These are phyloP conservation scores for Lasiodiplodia sp. DNA, from an alignment of 2,329 filamentous ascomycete species.

Conservation along the genomic window DNA sequence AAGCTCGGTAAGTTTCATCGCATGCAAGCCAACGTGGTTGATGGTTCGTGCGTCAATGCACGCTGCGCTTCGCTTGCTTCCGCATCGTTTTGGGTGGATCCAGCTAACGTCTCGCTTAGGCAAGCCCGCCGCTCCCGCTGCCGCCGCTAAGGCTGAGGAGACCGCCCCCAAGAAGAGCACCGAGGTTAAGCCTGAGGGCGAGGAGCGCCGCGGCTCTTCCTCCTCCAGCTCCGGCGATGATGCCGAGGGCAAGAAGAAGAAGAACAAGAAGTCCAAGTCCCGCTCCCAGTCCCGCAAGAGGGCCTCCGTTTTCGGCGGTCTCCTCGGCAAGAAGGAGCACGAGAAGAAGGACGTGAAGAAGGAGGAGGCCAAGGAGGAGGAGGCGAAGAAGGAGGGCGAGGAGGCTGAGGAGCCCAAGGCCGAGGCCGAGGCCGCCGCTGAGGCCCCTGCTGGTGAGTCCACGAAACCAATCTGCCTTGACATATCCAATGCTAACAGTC, in stretches of 20 bases:
- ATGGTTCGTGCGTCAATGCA: constrained; percentile 31
- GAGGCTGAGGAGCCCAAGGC: constrained; percentile 48
- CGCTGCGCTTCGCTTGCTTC: constrained; percentile 41
- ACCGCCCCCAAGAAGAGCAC: constrained; percentile 56
- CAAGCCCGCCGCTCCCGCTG: constrained; percentile 50
- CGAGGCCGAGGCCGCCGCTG: constrained; percentile 41
- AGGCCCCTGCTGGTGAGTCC: constrained; percentile 43
- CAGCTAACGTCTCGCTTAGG: constrained; percentile 48
- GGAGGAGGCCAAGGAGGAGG: constrained; percentile 54
- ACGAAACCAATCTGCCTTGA: neutral
- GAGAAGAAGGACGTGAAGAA: constrained; percentile 49
- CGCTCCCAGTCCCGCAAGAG: constrained; percentile 68
- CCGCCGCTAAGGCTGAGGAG: constrained; percentile 48
- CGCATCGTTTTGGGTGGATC: constrained; percentile 32
- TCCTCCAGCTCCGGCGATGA: constrained; percentile 52
- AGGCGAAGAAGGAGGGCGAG: constrained; percentile 49
- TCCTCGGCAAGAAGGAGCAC: constrained; percentile 68
- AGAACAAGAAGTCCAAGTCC: constrained; percentile 63
- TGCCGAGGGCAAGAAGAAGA: constrained; percentile 55
- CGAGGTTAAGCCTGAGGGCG: constrained; percentile 49
- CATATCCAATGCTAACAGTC: neutral
- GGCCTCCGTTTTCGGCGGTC: constrained; percentile 63
- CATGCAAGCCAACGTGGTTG: constrained; percentile 34
- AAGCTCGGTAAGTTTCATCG: constrained; percentile 64
- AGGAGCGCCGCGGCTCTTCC: constrained; percentile 47